phyloP scores from a whole-genome alignment of 2,329 filamentous ascomycete species.

The Neoscytalidium dimidiatum region DNA sequence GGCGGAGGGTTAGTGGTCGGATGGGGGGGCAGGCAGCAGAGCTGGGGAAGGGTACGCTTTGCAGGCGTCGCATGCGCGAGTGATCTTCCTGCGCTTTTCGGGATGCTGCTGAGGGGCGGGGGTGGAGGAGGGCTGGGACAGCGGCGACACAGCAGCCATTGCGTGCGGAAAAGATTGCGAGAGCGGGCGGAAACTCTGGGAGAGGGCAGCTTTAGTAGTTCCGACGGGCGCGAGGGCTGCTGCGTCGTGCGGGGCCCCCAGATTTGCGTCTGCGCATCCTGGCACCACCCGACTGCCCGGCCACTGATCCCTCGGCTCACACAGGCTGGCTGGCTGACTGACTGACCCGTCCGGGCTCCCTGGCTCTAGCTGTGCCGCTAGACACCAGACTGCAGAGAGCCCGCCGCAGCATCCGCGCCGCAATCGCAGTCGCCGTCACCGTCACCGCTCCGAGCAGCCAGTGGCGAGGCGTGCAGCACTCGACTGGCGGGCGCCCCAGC shows the following conservation, averaged over 20 bases:
- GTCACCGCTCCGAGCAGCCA: not conserved
- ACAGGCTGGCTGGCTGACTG: too few relatives aligned
- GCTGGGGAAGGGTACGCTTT: not conserved
- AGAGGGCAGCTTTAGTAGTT: slow-evolving; percentile 12
- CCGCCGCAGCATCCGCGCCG: not conserved
- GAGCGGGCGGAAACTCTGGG: slow-evolving; percentile 1
- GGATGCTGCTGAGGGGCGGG: not conserved
- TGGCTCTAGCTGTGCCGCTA: not conserved
- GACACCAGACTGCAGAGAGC: not conserved
- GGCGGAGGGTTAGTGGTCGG: not conserved
- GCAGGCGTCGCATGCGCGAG: slow-evolving; percentile 18
- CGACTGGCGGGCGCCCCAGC: not conserved
- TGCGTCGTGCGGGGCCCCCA: slow-evolving; percentile 5
- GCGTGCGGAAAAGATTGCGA: slow-evolving; percentile 6
- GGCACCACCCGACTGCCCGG: not conserved
- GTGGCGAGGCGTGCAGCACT: not conserved
- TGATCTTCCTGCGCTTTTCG: slow-evolving; percentile 20
- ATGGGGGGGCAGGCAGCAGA: not conserved
- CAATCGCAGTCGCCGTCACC: not conserved
- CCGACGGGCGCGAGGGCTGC: not conserved
- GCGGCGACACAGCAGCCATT: slow-evolving; percentile 16
- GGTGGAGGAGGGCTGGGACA: not conserved
- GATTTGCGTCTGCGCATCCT: not conserved
- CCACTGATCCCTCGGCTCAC: not conserved
- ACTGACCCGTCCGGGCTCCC: not conserved